Percentiles rank a stretch among this genome's conserved stretches.
These are phyloP conservation scores for Begonia masoniana DNA, from an alignment of 306 rosid species.

Conservation along the genomic window DNA sequence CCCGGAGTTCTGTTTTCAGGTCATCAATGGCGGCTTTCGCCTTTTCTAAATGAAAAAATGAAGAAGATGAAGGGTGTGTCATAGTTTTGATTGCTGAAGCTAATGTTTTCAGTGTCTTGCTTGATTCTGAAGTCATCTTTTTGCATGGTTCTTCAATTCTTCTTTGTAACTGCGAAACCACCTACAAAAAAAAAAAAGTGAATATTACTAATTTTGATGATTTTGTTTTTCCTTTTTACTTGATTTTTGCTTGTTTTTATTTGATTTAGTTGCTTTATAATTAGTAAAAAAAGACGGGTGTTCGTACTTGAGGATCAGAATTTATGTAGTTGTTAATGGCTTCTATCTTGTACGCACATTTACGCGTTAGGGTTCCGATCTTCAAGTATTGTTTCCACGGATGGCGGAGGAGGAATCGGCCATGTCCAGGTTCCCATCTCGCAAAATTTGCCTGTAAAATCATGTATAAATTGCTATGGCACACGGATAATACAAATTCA, in stretches of 20 bases:
- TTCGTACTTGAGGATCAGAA: slow-evolving; percentile 15
- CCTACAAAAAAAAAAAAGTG: slow-evolving; percentile 14
- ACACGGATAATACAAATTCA: no score
- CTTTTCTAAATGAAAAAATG: slow-evolving; percentile 32
- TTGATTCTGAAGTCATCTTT: slow-evolving; percentile 47
- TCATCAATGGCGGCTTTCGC: slow-evolving; percentile 41
- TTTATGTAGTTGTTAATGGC: slow-evolving; percentile 26
- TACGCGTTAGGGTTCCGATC: slow-evolving; percentile 30
- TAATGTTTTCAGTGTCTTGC: slow-evolving; percentile 41
- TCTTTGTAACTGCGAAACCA: slow-evolving; percentile 26
- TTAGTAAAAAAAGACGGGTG: no score
- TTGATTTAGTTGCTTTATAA: no score
- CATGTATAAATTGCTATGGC: no score
- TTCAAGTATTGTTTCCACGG: slow-evolving; percentile 46
- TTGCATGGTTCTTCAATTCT: slow-evolving; percentile 46
- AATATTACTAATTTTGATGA: no score
- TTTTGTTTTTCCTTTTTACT: no score
- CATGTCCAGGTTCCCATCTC: slow-evolving; percentile 47
- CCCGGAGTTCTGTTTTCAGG: slow-evolving; percentile 37
- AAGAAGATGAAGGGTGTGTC: slow-evolving; percentile 28
- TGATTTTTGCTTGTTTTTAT: no score
- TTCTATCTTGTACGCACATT: slow-evolving; percentile 37
- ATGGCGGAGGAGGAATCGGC: slow-evolving; percentile 25
- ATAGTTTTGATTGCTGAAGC: slow-evolving; percentile 44
- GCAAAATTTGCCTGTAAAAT: slow-evolving; percentile 32